Conservation (phyloP, 108 stramenopile species). For the Nitzschia sp. region DNA sequence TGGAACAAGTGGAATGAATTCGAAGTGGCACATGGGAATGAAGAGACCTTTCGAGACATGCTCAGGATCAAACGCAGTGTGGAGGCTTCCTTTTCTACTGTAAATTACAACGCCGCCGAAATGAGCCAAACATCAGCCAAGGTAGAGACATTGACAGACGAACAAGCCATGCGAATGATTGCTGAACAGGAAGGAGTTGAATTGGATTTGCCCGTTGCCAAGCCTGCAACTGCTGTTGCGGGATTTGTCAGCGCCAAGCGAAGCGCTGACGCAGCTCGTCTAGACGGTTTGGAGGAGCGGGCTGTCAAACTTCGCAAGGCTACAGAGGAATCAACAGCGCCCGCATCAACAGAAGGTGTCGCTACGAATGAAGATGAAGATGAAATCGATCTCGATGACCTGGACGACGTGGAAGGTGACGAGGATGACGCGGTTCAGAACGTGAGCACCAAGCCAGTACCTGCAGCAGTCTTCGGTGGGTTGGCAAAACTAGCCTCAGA, state of each 20-base stretch:
- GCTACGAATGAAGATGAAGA: slow-evolving; percentile 51
- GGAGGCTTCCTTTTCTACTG: slow-evolving; percentile 87
- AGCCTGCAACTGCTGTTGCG: slow-evolving; percentile 30
- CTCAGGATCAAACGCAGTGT: slow-evolving; percentile 91
- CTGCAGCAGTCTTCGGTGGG: slow-evolving; percentile 77
- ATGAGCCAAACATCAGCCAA: slow-evolving; percentile 55
- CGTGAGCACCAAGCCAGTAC: slow-evolving; percentile 63
- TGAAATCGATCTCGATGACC: slow-evolving; percentile 80
- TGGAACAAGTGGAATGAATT: slow-evolving; percentile 98
- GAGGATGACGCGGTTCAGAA: slow-evolving; percentile 39
- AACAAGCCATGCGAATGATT: slow-evolving; percentile 83
- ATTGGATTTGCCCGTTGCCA: slow-evolving; percentile 29
- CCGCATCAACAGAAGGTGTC: slow-evolving; percentile 32
- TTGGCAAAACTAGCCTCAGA: slow-evolving; percentile 35
- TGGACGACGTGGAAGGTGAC: slow-evolving; percentile 42
- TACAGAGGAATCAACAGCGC: slow-evolving; percentile 21
- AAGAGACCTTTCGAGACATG: slow-evolving; percentile 98
- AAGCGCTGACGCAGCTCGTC: slow-evolving; percentile 54
- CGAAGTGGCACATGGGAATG: slow-evolving; percentile 95
- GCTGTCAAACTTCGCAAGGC: slow-evolving; percentile 76
- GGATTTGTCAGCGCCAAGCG: slow-evolving; percentile 71
- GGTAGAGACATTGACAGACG: slow-evolving; percentile 62
- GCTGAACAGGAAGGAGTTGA: slow-evolving; percentile 73
- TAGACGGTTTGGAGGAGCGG: slow-evolving; percentile 87
- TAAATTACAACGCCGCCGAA: slow-evolving; percentile 91